Evolutionary conservation across 1,284 basidiomycete species (phyloP).

Genomic region (Heterobasidion annosum): DNA sequence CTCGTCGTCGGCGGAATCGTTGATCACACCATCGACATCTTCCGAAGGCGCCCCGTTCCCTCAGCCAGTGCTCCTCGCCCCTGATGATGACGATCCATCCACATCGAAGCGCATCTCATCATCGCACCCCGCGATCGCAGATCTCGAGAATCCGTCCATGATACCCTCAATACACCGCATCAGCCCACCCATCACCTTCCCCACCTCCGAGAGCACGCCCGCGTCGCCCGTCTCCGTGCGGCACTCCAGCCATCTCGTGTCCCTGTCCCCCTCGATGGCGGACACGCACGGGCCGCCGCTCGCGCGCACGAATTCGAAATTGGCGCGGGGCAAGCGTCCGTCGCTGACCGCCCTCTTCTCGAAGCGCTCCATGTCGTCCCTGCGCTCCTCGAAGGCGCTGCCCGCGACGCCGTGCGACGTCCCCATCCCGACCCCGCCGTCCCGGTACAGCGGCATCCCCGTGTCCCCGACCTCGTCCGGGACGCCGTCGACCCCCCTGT

Average conservation of each 20-base stretch:
- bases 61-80: not conserved
- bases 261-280: conserved; percentile 20
- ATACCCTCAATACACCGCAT: not conserved
- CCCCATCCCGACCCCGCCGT: conserved; percentile 6
- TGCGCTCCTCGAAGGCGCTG: conserved; percentile 15
- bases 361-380: conserved; percentile 23
- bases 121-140: conserved; percentile 6
- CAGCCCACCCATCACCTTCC: conserved; percentile 28
- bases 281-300: not conserved
- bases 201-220: conserved; percentile 21
- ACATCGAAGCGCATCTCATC: not conserved
- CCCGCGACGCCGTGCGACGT: conserved; percentile 1
- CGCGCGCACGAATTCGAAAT: not conserved
- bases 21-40: conserved; percentile 30
- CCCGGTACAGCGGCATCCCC: conserved; percentile 3
- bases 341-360: conserved; percentile 27
- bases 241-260: conserved; percentile 24
- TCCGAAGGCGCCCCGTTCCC: conserved; percentile 22
- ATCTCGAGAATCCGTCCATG: not conserved
- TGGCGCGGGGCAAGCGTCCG: conserved; percentile 20
- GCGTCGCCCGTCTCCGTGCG: conserved; percentile 23
- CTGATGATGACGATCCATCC: not conserved
- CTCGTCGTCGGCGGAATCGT: conserved; percentile 35
- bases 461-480: conserved; percentile 21
- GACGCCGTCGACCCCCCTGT: conserved; percentile 30